A percentile compares a stretch with the other conserved stretches of the same genome.
Evolutionary conservation across 805 yeast species (phyloP).

Genomic region (Candida insectorum): DNA sequence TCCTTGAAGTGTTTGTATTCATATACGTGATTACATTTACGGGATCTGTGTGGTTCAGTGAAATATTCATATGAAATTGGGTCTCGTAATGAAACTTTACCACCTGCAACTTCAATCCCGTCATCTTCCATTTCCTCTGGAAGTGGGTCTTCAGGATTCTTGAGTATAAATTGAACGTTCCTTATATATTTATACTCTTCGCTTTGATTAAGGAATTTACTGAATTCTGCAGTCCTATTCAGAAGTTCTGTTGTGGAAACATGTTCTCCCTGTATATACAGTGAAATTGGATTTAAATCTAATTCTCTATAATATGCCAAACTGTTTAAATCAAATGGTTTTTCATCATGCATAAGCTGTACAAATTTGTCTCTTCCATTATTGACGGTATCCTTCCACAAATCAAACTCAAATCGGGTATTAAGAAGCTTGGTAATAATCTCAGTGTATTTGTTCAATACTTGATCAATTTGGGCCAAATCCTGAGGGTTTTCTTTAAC

Average conservation of each 20-base stretch:
- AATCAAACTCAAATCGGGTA: background rate
- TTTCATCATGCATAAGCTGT: no score
- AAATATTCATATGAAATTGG: constrained; percentile 58
- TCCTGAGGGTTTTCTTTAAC: constrained; percentile 6
- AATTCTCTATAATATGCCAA: no score
- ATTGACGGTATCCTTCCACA: constrained; percentile 2
- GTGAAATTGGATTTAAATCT: no score
- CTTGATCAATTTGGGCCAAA: background rate
- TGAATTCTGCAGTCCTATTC: no score
- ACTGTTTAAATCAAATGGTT: background rate
- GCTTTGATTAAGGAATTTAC: constrained; percentile 1
- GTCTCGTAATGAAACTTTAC: constrained; percentile 63
- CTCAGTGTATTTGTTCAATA: constrained; percentile 1
- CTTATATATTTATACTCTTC: constrained; percentile 26
- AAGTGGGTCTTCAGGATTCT: constrained; percentile 60
- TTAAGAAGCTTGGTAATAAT: background rate
- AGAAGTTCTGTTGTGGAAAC: no score
- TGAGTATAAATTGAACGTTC: constrained; percentile 46
- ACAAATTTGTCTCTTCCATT: no score
- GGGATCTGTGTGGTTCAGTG: constrained; percentile 53
- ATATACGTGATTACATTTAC: constrained; percentile 58
- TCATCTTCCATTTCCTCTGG: constrained; percentile 49
- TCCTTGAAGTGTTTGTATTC: constrained; percentile 46
- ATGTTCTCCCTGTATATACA: background rate
- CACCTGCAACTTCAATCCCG: constrained; percentile 67